Evolutionary conservation across 164 flowering plant species (phyloP).

Genomic region (Umbilicus rupestris): DNA sequence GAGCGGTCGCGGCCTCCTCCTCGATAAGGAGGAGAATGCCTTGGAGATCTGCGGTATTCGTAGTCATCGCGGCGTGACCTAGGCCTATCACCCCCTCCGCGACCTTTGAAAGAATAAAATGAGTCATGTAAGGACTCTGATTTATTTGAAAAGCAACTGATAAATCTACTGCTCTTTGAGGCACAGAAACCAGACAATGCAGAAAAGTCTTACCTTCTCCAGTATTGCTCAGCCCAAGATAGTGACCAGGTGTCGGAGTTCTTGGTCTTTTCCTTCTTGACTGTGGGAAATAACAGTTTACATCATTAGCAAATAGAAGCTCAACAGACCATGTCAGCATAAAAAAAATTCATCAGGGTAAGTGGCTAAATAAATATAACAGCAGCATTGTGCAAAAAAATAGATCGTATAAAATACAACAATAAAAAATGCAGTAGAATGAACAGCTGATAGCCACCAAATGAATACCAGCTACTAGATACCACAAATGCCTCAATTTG

Average conservation of each 20-base stretch:
- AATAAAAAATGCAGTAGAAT: not conserved
- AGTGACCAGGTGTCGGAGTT: conserved; percentile 97
- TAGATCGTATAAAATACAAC: not conserved
- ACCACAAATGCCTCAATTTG: conserved; percentile 75
- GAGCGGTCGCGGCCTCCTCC: conserved; percentile 1
- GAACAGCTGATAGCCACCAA: conserved; percentile 24
- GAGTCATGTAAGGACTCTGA: not conserved
- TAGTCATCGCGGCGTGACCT: not conserved
- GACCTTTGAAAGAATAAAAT: not conserved
- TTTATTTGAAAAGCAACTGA: not conserved
- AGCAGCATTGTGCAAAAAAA: not conserved
- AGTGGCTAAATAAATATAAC: not conserved
- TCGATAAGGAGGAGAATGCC: conserved; percentile 4
- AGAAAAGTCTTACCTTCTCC: conserved; percentile 48
- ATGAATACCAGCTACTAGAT: conserved; percentile 48
- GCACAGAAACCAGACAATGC: not conserved
- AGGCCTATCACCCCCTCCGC: conserved; percentile 1
- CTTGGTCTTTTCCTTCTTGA: conserved; percentile 89
- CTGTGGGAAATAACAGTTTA: conserved; percentile 30
- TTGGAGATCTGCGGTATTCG: conserved; percentile 1
- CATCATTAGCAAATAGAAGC: not conserved
- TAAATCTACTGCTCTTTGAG: not conserved
- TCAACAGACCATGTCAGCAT: not conserved
- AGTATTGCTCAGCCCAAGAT: conserved; percentile 75
- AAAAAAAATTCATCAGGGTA: not conserved